A percentile compares a stretch with the other conserved stretches of the same genome.
Evolutionary conservation across 441 rosid species (phyloP).

Genomic region (Gossypium lobatum): DNA sequence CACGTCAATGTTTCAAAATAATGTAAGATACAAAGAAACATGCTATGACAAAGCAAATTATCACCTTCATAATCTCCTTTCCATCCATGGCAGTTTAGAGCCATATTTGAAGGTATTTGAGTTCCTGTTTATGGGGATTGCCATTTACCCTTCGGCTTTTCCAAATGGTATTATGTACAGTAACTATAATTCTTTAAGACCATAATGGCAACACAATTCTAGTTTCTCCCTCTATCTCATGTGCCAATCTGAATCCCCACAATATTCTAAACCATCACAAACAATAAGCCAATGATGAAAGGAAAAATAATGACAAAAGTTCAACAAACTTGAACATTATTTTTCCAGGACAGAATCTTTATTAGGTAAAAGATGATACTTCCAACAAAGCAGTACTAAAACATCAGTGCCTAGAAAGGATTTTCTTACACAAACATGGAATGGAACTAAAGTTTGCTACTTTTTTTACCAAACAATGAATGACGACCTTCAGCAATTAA

Average conservation of each 20-base stretch:
- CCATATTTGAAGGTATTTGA: too few species aligned
- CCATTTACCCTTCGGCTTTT: too few species aligned
- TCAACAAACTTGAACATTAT: neutral
- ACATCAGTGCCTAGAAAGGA: neutral
- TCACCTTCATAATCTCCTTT: too few species aligned
- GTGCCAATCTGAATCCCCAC: neutral
- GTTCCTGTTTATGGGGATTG: too few species aligned
- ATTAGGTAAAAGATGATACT: neutral
- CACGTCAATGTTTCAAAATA: neutral
- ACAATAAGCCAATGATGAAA: neutral
- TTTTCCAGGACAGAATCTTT: neutral
- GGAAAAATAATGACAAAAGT: neutral
- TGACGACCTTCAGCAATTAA: slow-evolving; percentile 87
- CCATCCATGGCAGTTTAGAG: too few species aligned
- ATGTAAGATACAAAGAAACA: neutral
- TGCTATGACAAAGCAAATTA: neutral
- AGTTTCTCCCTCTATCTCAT: neutral
- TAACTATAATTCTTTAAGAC: too few species aligned
- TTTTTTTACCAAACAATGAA: slow-evolving; percentile 59
- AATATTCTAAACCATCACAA: neutral
- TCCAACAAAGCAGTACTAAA: neutral
- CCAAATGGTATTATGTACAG: too few species aligned
- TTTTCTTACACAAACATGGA: neutral
- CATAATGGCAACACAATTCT: neutral
- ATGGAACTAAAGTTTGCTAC: slow-evolving; percentile 55